Base-by-base conservation (phyloP, 805 yeast genomes). In the Hagleromyces aurorensis region DNA sequence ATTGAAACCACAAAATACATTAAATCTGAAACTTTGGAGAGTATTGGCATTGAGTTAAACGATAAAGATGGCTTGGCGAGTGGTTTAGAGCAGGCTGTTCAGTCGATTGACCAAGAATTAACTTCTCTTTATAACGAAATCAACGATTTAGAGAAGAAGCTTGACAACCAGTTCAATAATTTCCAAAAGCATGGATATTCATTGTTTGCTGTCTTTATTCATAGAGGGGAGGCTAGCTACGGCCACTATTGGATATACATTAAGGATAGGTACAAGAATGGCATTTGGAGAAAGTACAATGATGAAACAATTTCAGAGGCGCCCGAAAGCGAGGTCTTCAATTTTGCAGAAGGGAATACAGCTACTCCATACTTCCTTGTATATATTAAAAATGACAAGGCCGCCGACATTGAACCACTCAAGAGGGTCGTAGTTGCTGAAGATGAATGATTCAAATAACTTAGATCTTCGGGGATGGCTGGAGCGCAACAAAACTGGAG, bases 241-340 rank as follows among this genome's bases (percentile, higher is more conserved):
- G 98, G 98, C 2, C 98, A 91, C 57, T 91, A 91, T 56, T 91
- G 97, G 96, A 72, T 89, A 11, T 91, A 89, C 52, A 87, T 91
- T 38, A 74, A 72, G 36, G 97, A 91, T 55, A 72, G 75, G 3
- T 68, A 68, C 38, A 65, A 67, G 12, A 68, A 71, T 16, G 52
- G 50, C 2, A 60, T 81, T 13, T 91, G 75, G 72, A 66, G 96
- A 38, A 87, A 85, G 61, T 91, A 91, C 56, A 91, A 91, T 50
- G 98, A 91, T 60, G 97, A 91, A 47, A 67, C 69, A n/a, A 94
- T 91, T n/a, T 74, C 85, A 3, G 93, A 79, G 40, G 96, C 81
- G 1, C 61, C 65, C 1, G 65, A 63, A 13, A 53, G 62, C 5
- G 85, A 80, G 49, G 82, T 82, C 3, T 70, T 78, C 54, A 76